Conservation (phyloP, 148 eudicot genomes). For the Rhododendron griersonianum region DNA sequence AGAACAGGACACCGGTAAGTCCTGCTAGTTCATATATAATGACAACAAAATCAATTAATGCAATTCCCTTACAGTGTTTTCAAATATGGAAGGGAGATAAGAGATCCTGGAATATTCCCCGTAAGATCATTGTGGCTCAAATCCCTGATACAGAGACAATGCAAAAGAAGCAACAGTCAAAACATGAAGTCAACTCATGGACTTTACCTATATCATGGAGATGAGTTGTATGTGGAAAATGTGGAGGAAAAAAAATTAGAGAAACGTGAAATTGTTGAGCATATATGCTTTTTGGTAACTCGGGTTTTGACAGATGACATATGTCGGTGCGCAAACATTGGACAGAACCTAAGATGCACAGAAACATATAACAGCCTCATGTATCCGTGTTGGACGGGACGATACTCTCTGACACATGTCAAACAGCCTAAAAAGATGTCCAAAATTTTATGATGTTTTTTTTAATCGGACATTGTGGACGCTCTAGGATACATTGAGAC, state of each 20-base stretch:
- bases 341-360: neutral
- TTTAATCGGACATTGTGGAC: neutral
- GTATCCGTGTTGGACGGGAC: too few species aligned
- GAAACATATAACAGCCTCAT: too few species aligned
- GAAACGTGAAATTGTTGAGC: neutral
- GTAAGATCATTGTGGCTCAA: constrained; percentile 43
- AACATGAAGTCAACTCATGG: neutral
- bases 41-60: neutral
- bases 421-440: neutral
- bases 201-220: neutral
- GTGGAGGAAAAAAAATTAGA: neutral
- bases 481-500: neutral
- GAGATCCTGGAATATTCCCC: constrained; percentile 33
- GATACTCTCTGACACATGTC: neutral
- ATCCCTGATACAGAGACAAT: constrained; percentile 28
- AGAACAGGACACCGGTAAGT: neutral
- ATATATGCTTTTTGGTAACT: neutral
- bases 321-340: too few species aligned
- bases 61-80: constrained; percentile 27
- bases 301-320: neutral
- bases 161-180: neutral
- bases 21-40: neutral
- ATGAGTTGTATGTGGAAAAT: constrained; percentile 2
- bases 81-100: constrained; percentile 27
- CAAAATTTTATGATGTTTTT: neutral